Evolutionary conservation across 2,329 filamentous ascomycete genomes (phyloP), one percentile per base, ranked within the genome.

Genomic region (Ophiostoma ips): DNA sequence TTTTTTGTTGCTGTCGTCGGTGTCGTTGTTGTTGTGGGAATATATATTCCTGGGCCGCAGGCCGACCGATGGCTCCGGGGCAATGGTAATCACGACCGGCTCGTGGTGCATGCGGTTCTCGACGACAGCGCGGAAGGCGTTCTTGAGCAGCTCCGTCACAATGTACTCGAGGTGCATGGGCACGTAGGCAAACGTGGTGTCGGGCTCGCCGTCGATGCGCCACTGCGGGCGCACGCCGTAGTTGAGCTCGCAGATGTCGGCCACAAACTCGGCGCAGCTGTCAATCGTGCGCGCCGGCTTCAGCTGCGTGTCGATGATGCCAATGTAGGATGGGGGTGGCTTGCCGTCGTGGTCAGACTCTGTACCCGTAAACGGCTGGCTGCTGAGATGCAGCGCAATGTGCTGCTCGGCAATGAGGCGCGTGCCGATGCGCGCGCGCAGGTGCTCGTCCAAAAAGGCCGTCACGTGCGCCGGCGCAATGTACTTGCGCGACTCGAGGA

Each of bases 141-240:
- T 98, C 66, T 98, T 98, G 52, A 98, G 75, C 1, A 98, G 75
- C 66, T 98, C 92, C 0, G 90, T 98, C 56, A 95, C 78, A 56
- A 98, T 95, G 65, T 98, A 98, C 66, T 96, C 90, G 21, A 98
- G 76, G 64, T 98, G 92, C 63, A 94, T 92, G 13, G 92, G 92
- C 9, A 98, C 83, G 61, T 94, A 92, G 18, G 90, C 88, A 61
- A 98, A 94, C 0, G 81, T 83, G n/a, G 89, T 87, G 48, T 84
- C 81, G 0, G 84, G 81, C 62, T 94, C 83, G 56, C 92, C 92
- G 57, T 89, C 84, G 59, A 98, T 83, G 44, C 82, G 69, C 59
- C 95, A 75, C 2, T 74, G 76, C 0, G 92, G 92, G 0, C 92
- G 79, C 1, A 94, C 80, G 48, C 92, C 92, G 61, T 98, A 98